Evolutionary conservation across 306 rosid species (phyloP).

Genomic region (Sesbania bispinosa): DNA sequence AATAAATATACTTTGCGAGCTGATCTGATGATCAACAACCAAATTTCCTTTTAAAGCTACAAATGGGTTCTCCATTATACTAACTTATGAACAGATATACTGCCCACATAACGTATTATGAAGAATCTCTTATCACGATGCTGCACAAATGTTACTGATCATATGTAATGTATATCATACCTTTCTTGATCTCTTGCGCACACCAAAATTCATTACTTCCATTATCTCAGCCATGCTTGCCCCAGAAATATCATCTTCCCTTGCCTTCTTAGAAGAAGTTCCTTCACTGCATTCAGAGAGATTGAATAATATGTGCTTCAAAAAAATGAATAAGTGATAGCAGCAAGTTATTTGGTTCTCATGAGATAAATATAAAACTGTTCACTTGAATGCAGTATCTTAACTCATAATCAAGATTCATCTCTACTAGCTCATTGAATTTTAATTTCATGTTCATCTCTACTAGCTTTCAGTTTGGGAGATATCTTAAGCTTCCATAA

Average conservation of each 20-base stretch:
- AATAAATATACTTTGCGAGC: not conserved
- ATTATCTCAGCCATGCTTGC: constrained; percentile 60
- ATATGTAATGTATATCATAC: constrained; percentile 30
- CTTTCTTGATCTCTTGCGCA: constrained; percentile 60
- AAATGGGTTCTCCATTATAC: not conserved
- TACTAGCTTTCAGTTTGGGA: not conserved
- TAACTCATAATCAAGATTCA: not conserved
- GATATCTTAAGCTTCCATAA: not conserved
- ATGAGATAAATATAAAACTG: not conserved
- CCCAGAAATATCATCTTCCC: constrained; percentile 52
- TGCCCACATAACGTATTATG: not conserved
- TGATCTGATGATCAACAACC: not conserved
- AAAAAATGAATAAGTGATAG: not conserved
- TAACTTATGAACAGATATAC: not conserved
- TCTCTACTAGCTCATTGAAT: not conserved
- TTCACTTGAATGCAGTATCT: not conserved
- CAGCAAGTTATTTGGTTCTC: not conserved
- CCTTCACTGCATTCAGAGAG: constrained; percentile 40
- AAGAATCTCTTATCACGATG: not conserved
- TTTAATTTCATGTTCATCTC: not conserved
- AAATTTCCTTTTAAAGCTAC: not conserved
- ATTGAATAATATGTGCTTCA: constrained; percentile 15
- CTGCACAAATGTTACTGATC: not conserved
- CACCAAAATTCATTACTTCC: constrained; percentile 65
- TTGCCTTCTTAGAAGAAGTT: constrained; percentile 45